Base-by-base conservation (phyloP, 768 basidiomycete species). In the Lactarius hengduanensis region DNA sequence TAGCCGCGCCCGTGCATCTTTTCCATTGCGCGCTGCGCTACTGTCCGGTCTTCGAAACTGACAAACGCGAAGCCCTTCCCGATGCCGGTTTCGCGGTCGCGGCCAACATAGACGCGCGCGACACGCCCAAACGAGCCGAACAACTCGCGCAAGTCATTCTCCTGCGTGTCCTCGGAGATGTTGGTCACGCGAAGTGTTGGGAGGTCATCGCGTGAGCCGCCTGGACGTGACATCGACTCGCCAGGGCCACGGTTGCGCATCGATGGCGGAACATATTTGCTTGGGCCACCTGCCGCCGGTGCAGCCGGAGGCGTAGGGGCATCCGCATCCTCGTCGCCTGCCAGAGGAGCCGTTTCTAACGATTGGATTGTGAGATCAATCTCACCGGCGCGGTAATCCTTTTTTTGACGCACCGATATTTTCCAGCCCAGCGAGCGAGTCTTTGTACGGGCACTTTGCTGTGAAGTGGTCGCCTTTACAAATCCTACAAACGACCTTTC, bases 11-110 rank as follows among this genome's bases (percentile, higher is more conserved):
- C 96, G 73, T 98, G 83, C 70, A 95, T 87, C 78, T 94, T 96
- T 73, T 92, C 87, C 80, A 97, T 89, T 53, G 97, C 97, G 74
- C 81, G 84, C 78, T 96, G 92, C 22, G 93, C 97, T 61, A 82
- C 80, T 13, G 84, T 80, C 74, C 83, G 82, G 18, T 89, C 89
- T 74, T 98, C 96, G 73, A 97, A 99, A 76, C 90, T 93, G 63
- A 99, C 96, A 72, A 98, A 98, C 18, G 96, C 96, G 76, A 96
- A 97, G 58, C 96, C 96, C 77, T 96, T 97, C 64, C 95, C 95
- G 26, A 90, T 84, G 56, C 96, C 93, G 10, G 96, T 98, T 73
- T 97, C 96, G 61, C 94, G 83, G 76, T 99, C 97, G 55, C 92
- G 83, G 30, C 96, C 97, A 57, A 99, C 91, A 77, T 95, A 98